Base-by-base conservation (phyloP, 495 filamentous ascomycete species). In the Neurospora sp. region DNA sequence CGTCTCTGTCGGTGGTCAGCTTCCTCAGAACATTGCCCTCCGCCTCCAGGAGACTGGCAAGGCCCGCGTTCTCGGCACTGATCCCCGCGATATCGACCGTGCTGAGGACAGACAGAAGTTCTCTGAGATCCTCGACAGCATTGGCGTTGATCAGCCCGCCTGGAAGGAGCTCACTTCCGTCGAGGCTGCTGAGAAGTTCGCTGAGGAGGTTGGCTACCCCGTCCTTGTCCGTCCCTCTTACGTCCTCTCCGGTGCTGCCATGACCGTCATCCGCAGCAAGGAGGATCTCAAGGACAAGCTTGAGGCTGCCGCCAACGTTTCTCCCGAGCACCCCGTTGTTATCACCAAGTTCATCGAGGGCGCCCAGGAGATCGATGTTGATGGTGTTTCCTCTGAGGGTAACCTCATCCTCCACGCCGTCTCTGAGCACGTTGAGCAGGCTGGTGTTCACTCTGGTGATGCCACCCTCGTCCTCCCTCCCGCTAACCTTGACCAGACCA, bases 261-360 rank as follows among this genome's bases (percentile, higher is more conserved):
- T 99, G 96, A 99, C 97, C 81, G 97, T 96, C n/a, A 96, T 98
- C 69, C 94, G 93, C 81, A 96, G 92, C 74, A 87, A 94, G 82
- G 89, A 92, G 76, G 96, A 98, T 75, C 87, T 99, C 44, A 94
- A 93, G 76, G 92, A 88, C 72, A 98, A 97, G 84, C 87, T 99
- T 9, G 89, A 93, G 80, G 93, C 96, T 78, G 96, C 96, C 38
- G 91, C 88, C 68, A 90, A 91, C 74, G 96, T 99, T 44, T 98
- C 95, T n/a, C 92, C 91, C 41, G 96, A 98, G 71, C 93, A 98
- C 83, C 96, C 96, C 18, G 96, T 98, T n/a, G 96, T 98, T 35
- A 97, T 99, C 78, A 97, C 92, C 72, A 98, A 99, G 85, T 99
- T 98, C 82, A 98, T 99, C 73, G 96, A 98, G 82, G 93, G 93